phyloP scores from a whole-genome alignment of 805 yeast species.

The Wickerhamiella nectarea region DNA sequence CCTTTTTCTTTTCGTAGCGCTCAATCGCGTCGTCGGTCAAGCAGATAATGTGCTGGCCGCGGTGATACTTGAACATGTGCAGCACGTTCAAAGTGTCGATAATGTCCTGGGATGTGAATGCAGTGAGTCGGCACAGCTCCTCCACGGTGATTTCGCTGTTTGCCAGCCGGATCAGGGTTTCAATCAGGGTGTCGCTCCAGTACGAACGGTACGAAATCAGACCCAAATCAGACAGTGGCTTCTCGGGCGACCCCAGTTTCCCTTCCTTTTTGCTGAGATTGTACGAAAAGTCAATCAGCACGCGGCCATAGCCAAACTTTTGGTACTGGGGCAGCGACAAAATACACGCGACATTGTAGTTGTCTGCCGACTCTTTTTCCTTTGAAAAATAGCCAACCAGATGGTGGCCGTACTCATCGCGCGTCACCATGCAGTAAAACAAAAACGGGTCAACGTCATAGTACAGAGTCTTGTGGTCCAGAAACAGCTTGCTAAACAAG shows the following conservation, averaged over 20 bases:
- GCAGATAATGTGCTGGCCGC: constrained; percentile 86
- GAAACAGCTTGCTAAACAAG: constrained; percentile 71
- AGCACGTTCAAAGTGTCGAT: constrained; percentile 84
- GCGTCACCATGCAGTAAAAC: constrained; percentile 87
- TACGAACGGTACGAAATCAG: constrained; percentile 83
- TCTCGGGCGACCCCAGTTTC: constrained; percentile 93
- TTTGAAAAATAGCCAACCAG: constrained; percentile 93
- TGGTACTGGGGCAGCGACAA: constrained; percentile 93
- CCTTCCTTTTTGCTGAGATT: constrained; percentile 78
- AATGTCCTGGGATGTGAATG: constrained; percentile 95
- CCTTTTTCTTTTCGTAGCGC: constrained; percentile 55
- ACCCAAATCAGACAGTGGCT: constrained; percentile 91
- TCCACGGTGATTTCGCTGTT: constrained; percentile 61
- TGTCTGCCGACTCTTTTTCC: constrained; percentile 92
- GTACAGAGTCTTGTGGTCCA: constrained; percentile 92
- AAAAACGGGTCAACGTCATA: constrained; percentile 97
- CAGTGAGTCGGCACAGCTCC: constrained; percentile 69
- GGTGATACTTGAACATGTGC: constrained; percentile 79
- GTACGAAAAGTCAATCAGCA: constrained; percentile 85
- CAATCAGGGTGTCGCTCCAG: constrained; percentile 86
- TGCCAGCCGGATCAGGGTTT: constrained; percentile 50
- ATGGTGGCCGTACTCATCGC: constrained; percentile 87
- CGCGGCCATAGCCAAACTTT: constrained; percentile 83
- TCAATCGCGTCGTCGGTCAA: constrained; percentile 70
- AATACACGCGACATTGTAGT: constrained; percentile 93